Evolutionary conservation across 345 rosid species (phyloP).

Genomic region (Eucalyptus pauciflora): DNA sequence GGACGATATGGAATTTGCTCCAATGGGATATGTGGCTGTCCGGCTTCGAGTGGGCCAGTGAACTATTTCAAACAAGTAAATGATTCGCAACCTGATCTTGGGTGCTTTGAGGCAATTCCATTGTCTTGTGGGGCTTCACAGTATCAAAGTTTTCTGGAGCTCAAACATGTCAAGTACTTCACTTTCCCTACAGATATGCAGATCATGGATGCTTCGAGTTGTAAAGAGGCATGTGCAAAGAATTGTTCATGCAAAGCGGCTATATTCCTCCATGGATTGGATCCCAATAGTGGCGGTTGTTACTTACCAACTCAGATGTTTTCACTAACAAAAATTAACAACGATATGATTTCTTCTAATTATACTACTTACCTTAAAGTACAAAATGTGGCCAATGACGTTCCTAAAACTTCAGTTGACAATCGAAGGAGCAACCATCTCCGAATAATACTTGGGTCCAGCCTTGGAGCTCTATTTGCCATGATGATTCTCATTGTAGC

Average conservation of each 20-base stretch:
- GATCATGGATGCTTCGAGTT: neutral
- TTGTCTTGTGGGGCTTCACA: neutral
- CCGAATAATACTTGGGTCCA: neutral
- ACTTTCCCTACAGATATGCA: neutral
- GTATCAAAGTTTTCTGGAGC: neutral
- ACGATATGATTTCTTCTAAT: no score
- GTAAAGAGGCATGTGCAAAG: neutral
- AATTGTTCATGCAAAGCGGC: constrained; percentile 20
- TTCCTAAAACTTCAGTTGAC: no score
- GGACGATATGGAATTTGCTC: neutral
- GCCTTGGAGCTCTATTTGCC: neutral
- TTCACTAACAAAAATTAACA: no score
- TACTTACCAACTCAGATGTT: neutral
- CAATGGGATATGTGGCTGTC: neutral
- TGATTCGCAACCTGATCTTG: neutral
- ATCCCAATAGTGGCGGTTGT: neutral
- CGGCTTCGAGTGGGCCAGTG: neutral
- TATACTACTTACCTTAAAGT: neutral
- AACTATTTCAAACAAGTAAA: neutral
- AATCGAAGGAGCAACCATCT: no score
- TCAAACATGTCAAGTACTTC: neutral
- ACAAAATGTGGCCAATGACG: neutral
- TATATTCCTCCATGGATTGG: neutral
- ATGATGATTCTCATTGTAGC: neutral
- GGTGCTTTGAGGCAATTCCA: neutral